Evolutionary conservation across 1,139 yeast species (phyloP), one percentile per base, ranked within the genome.

Genomic region (Hansenula sp.): DNA sequence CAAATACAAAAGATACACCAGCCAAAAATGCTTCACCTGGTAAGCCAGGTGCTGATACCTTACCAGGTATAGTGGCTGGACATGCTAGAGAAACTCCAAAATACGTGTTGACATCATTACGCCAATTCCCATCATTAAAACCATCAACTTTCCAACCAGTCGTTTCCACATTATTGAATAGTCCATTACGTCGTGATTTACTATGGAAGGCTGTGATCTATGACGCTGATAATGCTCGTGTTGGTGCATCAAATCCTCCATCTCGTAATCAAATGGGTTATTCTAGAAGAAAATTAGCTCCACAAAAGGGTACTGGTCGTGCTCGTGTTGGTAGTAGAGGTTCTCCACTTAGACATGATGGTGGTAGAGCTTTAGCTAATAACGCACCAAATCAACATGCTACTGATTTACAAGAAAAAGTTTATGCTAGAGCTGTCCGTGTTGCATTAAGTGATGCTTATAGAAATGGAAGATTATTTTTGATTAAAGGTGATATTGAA

Each of bases 271-370:
- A 89, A 57, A 85, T 85, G 68, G 91, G 93, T 46, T 91, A 79
- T 65, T 86, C 96, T 25, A 79, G 94, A 64, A 77, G 79, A 60
- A 93, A 93, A 64, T 72, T 93, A 54, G 74, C 81, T 44, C 89
- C 90, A 24, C 99, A 93, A 67, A 93, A 93, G 68, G 98, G 99
- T 52, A 71, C 90, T 16, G 99, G 99, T 66, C 76, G 78, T 50
- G 99, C 99, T 45, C 84, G 99, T 73, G 84, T 81, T 48, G 99
- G 99, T 70, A 97, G 90, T 67, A 90, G 89, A 47, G 93, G 93
- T 58, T 88, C 96, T 19, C 99, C 99, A 38, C 86, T 83, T 44
- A 80, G 96, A 68, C 83, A 81, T 60, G 90, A 87, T 59, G 96
- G 96, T 60, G 91, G 93, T 41, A 77, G 86, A 53, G 98, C 98